A percentile compares a stretch with the other conserved stretches of the same genome.
Conservation (phyloP, 768 basidiomycete genomes). For the Lentinus brumalis region DNA sequence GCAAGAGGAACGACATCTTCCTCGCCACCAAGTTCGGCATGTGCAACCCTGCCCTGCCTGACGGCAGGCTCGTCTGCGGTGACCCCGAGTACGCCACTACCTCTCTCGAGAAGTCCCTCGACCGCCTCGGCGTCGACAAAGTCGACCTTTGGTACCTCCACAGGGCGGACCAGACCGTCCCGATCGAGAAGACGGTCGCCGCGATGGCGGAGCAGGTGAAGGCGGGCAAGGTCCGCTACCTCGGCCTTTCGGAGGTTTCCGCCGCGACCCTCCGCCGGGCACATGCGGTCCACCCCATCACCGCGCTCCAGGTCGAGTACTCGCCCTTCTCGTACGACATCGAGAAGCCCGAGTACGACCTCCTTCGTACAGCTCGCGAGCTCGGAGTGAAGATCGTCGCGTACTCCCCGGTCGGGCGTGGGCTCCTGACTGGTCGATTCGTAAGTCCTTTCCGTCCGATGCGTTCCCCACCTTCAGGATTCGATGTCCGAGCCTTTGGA, state of each 20-base stretch:
- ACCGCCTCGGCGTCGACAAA: conserved; percentile 35
- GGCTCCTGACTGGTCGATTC: conserved; percentile 31
- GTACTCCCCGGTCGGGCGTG: conserved; percentile 41
- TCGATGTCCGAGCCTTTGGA: no score
- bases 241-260: conserved; percentile 34
- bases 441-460: conserved; percentile 8
- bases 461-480: no score
- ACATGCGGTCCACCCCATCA: conserved; percentile 46
- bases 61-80: conserved; percentile 29
- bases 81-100: conserved; percentile 41
- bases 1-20: conserved; percentile 55
- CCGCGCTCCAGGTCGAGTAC: conserved; percentile 48
- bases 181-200: conserved; percentile 27
- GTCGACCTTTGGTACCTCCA: conserved; percentile 42
- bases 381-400: conserved; percentile 48
- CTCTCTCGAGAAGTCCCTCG: conserved; percentile 40
- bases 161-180: conserved; percentile 25
- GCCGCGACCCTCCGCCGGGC: conserved; percentile 27
- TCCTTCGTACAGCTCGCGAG: conserved; percentile 45
- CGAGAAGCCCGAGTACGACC: conserved; percentile 40
- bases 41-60: conserved; percentile 4
- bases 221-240: conserved; percentile 25
- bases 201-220: conserved; percentile 32
- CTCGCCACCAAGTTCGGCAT: conserved; percentile 62
- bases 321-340: conserved; percentile 44